Conservation (phyloP, 176 grass and related monocot species). For the Juncus effusus region DNA sequence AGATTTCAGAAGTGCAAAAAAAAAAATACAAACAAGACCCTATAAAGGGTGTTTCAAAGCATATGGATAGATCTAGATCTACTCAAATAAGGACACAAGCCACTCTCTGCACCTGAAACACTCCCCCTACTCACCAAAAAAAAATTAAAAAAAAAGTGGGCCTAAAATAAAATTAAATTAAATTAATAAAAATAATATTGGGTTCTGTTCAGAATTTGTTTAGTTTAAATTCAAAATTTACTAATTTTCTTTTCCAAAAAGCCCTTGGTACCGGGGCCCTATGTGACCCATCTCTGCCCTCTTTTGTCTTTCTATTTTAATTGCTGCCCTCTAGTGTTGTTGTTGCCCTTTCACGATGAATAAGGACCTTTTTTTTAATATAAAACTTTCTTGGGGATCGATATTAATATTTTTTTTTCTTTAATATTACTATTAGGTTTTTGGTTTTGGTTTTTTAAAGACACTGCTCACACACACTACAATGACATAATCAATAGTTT, state of each 20-base stretch:
- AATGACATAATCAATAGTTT: conserved; percentile 25
- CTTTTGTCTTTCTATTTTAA: conserved; percentile 26
- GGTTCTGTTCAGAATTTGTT: conserved; percentile 15
- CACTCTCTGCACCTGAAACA: conserved; percentile 27
- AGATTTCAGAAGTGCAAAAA: conserved; percentile 8
- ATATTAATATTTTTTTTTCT: not conserved
- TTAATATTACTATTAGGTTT: not conserved
- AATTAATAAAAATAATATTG: not conserved
- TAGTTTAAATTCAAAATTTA: conserved; percentile 21
- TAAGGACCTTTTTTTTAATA: conserved; percentile 15
- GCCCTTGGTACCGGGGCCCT: conserved; percentile 9
- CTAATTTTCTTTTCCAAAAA: conserved; percentile 23
- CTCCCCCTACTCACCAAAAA: not conserved
- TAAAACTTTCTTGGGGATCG: not conserved
- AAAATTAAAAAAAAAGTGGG: conserved; percentile 11
- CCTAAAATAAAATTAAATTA: not conserved
- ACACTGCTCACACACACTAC: conserved; percentile 24
- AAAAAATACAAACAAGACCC: conserved; percentile 7
- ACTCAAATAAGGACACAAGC: conserved; percentile 28
- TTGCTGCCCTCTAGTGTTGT: conserved; percentile 14
- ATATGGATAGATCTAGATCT: conserved; percentile 47
- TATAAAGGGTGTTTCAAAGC: conserved; percentile 8
- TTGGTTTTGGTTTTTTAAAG: too few relatives aligned
- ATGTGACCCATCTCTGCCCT: conserved; percentile 18
- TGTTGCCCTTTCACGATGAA: conserved; percentile 32